A percentile compares a stretch with the other conserved stretches of the same genome.
These are phyloP conservation scores for Quercus ilex DNA, from an alignment of 306 rosid species.

Conservation along the genomic window DNA sequence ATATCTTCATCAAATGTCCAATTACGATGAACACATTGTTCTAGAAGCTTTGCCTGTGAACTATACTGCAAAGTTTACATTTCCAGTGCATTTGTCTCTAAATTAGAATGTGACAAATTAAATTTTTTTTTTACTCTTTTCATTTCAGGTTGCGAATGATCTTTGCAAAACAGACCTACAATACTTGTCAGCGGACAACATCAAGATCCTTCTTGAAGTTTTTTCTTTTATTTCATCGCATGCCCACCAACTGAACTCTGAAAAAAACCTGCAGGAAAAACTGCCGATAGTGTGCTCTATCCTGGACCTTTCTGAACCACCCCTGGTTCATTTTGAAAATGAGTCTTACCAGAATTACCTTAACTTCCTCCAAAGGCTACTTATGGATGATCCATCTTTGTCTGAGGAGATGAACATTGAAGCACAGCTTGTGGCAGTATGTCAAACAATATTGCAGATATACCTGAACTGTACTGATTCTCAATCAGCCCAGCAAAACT, in stretches of 20 bases:
- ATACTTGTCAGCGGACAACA: constrained; percentile 51
- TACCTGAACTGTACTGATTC: constrained; percentile 68
- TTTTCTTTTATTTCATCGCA: constrained; percentile 67
- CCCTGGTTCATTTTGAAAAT: constrained; percentile 96
- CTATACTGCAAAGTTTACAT: not conserved
- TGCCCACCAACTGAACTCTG: constrained; percentile 70
- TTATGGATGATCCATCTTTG: constrained; percentile 21
- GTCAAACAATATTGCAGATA: constrained; percentile 66
- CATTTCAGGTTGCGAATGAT: constrained; percentile 66
- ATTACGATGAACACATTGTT: constrained; percentile 1
- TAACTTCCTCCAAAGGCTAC: constrained; percentile 58
- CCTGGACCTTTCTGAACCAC: constrained; percentile 87
- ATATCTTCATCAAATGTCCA: not conserved
- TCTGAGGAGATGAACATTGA: constrained; percentile 56
- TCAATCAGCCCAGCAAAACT: constrained; percentile 30
- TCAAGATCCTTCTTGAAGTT: constrained; percentile 59
- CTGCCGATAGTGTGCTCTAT: constrained; percentile 82
- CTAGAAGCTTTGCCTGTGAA: constrained; percentile 8
- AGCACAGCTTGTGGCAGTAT: constrained; percentile 57
- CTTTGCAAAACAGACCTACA: constrained; percentile 52
- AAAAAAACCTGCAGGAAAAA: constrained; percentile 62
- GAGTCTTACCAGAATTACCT: constrained; percentile 79
- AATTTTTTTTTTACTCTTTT: not conserved
- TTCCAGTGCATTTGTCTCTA: not conserved
- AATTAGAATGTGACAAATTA: constrained; percentile 18